Evolutionary conservation across 306 rosid species (phyloP).

Genomic region (Trifolium repens): DNA sequence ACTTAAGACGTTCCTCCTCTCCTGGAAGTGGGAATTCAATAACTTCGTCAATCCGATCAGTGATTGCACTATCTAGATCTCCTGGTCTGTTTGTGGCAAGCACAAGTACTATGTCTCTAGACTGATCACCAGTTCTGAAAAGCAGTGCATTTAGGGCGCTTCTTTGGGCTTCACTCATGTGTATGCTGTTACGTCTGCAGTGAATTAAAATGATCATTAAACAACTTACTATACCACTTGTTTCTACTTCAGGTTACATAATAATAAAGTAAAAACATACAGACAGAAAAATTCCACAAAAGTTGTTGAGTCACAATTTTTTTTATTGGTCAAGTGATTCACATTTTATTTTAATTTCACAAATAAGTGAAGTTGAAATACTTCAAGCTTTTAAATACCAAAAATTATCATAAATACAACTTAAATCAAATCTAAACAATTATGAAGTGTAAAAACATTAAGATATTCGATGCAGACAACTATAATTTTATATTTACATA

Average conservation of each 20-base stretch:
- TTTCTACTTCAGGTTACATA: background rate
- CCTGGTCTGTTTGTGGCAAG: constrained; percentile 99
- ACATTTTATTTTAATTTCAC: constrained; percentile 5
- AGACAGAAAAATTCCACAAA: constrained; percentile 4
- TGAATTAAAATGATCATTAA: constrained; percentile 27
- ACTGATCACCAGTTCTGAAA: constrained; percentile 97
- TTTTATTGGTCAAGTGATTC: too few relatives aligned
- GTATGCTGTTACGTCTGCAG: constrained; percentile 92
- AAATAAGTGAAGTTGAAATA: constrained; percentile 20
- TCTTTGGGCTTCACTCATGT: constrained; percentile 98
- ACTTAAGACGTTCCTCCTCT: constrained; percentile 84
- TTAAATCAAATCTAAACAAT: constrained; percentile 10
- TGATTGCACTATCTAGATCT: constrained; percentile 89
- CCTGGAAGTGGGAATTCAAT: constrained; percentile 95
- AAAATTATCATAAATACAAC: background rate
- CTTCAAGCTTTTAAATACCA: constrained; percentile 17
- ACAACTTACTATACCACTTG: constrained; percentile 24
- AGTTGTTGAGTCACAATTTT: background rate
- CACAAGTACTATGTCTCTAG: constrained; percentile 93
- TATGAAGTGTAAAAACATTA: constrained; percentile 8
- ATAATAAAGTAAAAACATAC: background rate
- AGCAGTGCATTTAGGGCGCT: constrained; percentile 98
- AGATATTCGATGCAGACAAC: background rate
- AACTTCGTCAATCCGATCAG: constrained; percentile 96
- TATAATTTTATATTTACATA: constrained; percentile 3